Percentiles rank a stretch among this genome's conserved stretches.
Evolutionary conservation across 208 protist genomes (phyloP).

Genomic region (Trypanosoma avium): DNA sequence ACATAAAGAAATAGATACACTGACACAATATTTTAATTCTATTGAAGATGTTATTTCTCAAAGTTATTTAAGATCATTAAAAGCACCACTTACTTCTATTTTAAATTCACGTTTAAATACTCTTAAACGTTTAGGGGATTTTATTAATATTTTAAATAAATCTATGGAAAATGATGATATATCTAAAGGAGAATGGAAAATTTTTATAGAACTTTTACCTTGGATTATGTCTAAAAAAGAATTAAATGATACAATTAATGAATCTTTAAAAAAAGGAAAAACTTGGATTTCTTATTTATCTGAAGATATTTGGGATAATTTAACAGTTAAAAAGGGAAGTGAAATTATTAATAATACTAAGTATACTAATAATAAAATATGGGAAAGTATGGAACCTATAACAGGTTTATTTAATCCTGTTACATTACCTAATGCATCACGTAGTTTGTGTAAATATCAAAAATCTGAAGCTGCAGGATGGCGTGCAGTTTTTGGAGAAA

Average conservation of each 20-base stretch:
- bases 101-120: conserved; percentile 18
- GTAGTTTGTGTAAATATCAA: conserved; percentile 23
- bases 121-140: conserved; percentile 27
- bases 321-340: conserved; percentile 11
- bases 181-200: conserved; percentile 26
- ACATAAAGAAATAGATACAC: conserved; percentile 16
- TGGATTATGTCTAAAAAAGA: conserved; percentile 68
- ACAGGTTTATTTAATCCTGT: conserved; percentile 9
- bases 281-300: conserved; percentile 26
- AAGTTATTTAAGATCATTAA: conserved; percentile 46
- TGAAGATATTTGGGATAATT: conserved; percentile 24
- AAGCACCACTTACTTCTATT: conserved; percentile 49
- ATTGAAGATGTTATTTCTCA: conserved; percentile 37
- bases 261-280: conserved; percentile 23
- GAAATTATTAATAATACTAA: too few relatives aligned
- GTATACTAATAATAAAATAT: too few relatives aligned
- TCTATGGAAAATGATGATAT: conserved; percentile 5
- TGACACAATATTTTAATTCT: conserved; percentile 16
- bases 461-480: conserved; percentile 45
- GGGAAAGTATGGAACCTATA: conserved; percentile 22
- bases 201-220: conserved; percentile 47
- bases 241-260: conserved; percentile 34
- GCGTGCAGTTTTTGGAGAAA: conserved; percentile 58
- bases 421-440: conserved; percentile 21
- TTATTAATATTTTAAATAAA: conserved; percentile 24